Base-by-base conservation (phyloP, 164 flowering plant genomes). In the Kalanchoe fedtschenkoi region DNA sequence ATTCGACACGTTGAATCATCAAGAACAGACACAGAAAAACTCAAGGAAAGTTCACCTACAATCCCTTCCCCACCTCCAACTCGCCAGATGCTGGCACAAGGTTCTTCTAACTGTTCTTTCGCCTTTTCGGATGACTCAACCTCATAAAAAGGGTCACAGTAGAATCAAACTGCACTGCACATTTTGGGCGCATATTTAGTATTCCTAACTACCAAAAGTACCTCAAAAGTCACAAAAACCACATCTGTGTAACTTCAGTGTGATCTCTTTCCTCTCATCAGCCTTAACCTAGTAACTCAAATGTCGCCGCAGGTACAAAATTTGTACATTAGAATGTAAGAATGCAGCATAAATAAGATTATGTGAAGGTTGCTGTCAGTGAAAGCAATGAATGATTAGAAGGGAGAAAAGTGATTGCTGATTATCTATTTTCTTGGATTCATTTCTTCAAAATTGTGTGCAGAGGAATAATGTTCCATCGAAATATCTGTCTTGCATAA, bases 101-200 rank as follows among this genome's bases (percentile, higher is more conserved):
- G 84, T 21, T 88, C 96, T 1, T 86, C 96, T 8, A 77, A 80
- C 62, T 86, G 96, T 71, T 88, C 97, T 0, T 86, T 81, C 72
- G 85, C 81, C 11, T 88, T 88, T 67, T 82, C 93, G 15, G 89
- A 83, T 69, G 84, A 84, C 47, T 83, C 91, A 22, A 47, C 70
- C 58, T 85, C 63, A 60, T 33, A 24, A 41, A 29, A 60, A 24
- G 26, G 5, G 14, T 24, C 60, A 56, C 62, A 60, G n/a, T n/a
- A n/a, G n/a, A n/a, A n/a, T n/a, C n/a, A n/a, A n/a, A n/a, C 41
- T 28, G 32, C 11, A 58, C 22, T 43, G 30, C 32, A 24, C 69
- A 62, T 19, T 24, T 30, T 56, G 16, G 22, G 57, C 44, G 37
- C 17, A 10, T 42, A 43, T 21, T 34, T 1, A 59, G n/a, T 6